Percentiles rank a stretch among this genome's conserved stretches.
Conservation (phyloP, 2,329 filamentous ascomycete genomes). For the Penicillium sp. region DNA sequence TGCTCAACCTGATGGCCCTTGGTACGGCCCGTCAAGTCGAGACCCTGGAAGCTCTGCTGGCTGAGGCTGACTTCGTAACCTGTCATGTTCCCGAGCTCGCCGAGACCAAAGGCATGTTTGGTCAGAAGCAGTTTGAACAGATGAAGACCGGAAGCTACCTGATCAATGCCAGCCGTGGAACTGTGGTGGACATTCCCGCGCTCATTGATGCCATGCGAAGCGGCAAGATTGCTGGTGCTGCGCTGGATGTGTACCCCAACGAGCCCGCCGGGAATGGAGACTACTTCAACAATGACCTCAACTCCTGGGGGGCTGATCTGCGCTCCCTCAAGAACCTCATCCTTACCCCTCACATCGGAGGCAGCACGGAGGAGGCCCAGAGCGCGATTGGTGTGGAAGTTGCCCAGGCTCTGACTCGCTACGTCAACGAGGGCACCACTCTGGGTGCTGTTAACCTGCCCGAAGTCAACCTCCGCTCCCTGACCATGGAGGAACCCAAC, state of each 20-base stretch:
- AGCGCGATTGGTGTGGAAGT: slow-evolving; percentile 95
- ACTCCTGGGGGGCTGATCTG: slow-evolving; percentile 81
- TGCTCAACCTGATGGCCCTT: slow-evolving; percentile 89
- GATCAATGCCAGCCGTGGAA: slow-evolving; percentile 93
- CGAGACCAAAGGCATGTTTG: slow-evolving; percentile 92
- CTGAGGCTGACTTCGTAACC: slow-evolving; percentile 84
- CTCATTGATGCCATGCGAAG: slow-evolving; percentile 81
- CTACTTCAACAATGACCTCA: slow-evolving; percentile 84
- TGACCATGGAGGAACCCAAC: slow-evolving; percentile 85
- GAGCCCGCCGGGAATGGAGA: slow-evolving; percentile 93
- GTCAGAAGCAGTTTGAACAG: slow-evolving; percentile 70
- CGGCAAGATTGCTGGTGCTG: slow-evolving; percentile 87
- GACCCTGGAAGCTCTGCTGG: slow-evolving; percentile 71
- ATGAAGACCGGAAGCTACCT: slow-evolving; percentile 95
- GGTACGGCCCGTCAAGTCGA: slow-evolving; percentile 83
- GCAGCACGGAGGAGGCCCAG: slow-evolving; percentile 96
- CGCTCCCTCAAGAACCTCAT: slow-evolving; percentile 86
- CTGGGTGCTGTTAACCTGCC: slow-evolving; percentile 93
- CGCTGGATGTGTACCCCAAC: slow-evolving; percentile 92
- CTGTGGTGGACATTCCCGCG: slow-evolving; percentile 89
- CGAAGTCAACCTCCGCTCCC: slow-evolving; percentile 85
- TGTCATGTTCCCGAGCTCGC: slow-evolving; percentile 90
- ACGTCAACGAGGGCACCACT: slow-evolving; percentile 93
- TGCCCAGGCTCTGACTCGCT: slow-evolving; percentile 79
- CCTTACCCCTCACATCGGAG: slow-evolving; percentile 93